Conservation (phyloP, 1,284 basidiomycete genomes). For the Boletus nobilissimus region DNA sequence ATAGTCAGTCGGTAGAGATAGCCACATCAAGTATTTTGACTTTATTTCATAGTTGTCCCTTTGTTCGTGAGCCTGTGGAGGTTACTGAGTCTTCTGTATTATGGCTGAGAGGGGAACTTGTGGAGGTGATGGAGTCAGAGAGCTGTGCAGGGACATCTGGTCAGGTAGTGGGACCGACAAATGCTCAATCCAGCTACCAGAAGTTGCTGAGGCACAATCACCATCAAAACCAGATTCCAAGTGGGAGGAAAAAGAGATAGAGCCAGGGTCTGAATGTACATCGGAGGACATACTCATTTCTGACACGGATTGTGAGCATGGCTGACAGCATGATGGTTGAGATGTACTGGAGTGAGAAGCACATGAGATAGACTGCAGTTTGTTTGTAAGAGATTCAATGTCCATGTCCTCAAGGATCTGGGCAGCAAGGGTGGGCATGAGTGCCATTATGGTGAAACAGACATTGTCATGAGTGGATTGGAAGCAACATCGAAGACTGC, state of each 20-base stretch:
- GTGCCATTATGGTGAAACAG: conserved; percentile 82
- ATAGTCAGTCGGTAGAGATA: neutral
- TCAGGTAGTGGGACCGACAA: conserved; percentile 38
- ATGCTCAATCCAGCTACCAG: conserved; percentile 66
- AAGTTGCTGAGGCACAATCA: conserved; percentile 45
- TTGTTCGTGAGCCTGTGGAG: conserved; percentile 54
- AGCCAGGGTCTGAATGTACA: conserved; percentile 62
- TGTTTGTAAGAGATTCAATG: conserved; percentile 81
- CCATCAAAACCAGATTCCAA: conserved; percentile 42
- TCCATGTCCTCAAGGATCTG: conserved; percentile 83
- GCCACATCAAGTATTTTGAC: conserved; percentile 81
- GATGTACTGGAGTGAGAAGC: conserved; percentile 39
- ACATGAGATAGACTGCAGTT: conserved; percentile 59
- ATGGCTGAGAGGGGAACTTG: conserved; percentile 50
- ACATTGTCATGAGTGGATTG: conserved; percentile 85
- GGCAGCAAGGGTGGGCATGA: conserved; percentile 80
- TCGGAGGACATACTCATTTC: conserved; percentile 58
- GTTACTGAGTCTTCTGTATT: conserved; percentile 20
- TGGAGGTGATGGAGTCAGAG: conserved; percentile 54
- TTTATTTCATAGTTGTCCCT: conserved; percentile 84
- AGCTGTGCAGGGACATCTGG: conserved; percentile 35
- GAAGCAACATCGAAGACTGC: conserved; percentile 81
- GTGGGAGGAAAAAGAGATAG: conserved; percentile 51
- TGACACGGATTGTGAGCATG: conserved; percentile 47
- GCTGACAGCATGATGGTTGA: conserved; percentile 33